Conservation (phyloP, 2,329 filamentous ascomycete genomes). For the Fusarium sp. region DNA sequence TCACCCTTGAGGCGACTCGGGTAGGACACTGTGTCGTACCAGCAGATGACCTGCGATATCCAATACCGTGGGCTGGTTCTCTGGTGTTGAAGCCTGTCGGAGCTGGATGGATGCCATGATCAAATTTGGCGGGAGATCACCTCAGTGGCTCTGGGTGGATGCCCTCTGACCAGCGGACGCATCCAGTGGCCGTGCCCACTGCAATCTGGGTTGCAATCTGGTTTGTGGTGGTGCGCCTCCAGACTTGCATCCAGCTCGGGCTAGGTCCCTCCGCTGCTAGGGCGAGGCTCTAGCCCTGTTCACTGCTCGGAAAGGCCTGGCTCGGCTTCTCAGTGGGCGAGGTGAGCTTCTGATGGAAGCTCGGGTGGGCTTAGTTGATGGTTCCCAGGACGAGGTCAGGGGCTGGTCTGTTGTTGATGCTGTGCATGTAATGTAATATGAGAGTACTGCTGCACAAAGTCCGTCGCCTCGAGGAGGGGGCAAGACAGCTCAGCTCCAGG, state of each 20-base stretch:
- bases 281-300: constrained; percentile 39
- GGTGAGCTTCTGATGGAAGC: constrained; percentile 35
- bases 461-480: not conserved
- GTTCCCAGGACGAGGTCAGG: constrained; percentile 35
- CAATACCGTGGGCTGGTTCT: not conserved
- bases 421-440: not conserved
- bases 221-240: constrained; percentile 37
- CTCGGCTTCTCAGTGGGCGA: constrained; percentile 29
- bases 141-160: constrained; percentile 37
- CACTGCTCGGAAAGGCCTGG: constrained; percentile 34
- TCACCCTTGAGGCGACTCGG: not conserved
- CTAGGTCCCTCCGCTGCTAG: constrained; percentile 37
- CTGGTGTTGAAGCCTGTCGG: not conserved
- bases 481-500: too few relatives aligned
- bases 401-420: constrained; percentile 31
- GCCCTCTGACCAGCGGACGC: constrained; percentile 26
- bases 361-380: constrained; percentile 30
- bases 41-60: not conserved
- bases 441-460: constrained; percentile 1
- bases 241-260: constrained; percentile 37
- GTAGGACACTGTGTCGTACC: not conserved
- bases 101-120: constrained; percentile 14
- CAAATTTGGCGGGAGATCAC: constrained; percentile 41
- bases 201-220: constrained; percentile 37
- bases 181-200: constrained; percentile 20